phyloP scores from a whole-genome alignment of 179 eudicot genomes.

The Carnegiea gigantea region DNA sequence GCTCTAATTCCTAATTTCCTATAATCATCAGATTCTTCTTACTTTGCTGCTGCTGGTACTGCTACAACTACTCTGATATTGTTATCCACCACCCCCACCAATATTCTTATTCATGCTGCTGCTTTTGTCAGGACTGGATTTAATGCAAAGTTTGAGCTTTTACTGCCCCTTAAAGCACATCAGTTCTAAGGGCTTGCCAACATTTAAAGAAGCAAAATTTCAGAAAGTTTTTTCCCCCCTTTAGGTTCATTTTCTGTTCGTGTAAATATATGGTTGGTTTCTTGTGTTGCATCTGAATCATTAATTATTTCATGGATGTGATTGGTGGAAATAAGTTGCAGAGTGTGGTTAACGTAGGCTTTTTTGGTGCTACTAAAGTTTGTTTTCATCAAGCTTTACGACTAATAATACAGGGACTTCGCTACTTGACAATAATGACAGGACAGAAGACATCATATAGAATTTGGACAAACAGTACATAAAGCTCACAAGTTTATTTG shows the following conservation, averaged over 20 bases:
- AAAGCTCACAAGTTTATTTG: no score
- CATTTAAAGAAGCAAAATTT: background rate
- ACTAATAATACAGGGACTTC: no score
- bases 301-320: no score
- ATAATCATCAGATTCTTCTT: background rate
- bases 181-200: background rate
- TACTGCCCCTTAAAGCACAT: slow-evolving; percentile 2
- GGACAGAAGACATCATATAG: background rate
- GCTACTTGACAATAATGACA: background rate
- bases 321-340: no score
- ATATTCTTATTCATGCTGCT: background rate
- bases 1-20: background rate
- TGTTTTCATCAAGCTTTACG: no score
- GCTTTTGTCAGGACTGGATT: background rate
- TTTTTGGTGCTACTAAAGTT: background rate
- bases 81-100: background rate
- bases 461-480: no score
- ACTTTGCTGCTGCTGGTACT: background rate
- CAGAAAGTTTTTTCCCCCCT: background rate
- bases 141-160: slow-evolving; percentile 2
- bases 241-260: no score
- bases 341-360: no score
- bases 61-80: background rate
- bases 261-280: no score
- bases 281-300: no score